A percentile compares a stretch with the other conserved stretches of the same genome.
Evolutionary conservation across 306 rosid species (phyloP).

Genomic region (Cotoneaster glaucophyllus): DNA sequence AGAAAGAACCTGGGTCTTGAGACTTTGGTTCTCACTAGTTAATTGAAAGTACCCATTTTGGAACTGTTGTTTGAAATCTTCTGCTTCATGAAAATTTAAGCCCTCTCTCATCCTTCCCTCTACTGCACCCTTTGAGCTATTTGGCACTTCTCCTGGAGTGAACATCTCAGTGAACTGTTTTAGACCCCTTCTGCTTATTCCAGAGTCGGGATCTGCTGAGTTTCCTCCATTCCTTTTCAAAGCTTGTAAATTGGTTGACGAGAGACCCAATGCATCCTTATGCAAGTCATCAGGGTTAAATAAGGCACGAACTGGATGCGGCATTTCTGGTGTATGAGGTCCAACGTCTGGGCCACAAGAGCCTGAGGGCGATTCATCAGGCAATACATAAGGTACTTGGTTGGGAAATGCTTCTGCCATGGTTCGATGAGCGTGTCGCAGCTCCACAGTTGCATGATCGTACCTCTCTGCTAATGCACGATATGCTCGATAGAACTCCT

Average conservation of each 20-base stretch:
- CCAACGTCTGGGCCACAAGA: slow-evolving; percentile 49
- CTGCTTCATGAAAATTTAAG: slow-evolving; percentile 8
- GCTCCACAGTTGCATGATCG: slow-evolving; percentile 91
- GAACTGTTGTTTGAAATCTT: slow-evolving; percentile 14
- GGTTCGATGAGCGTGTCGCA: slow-evolving; percentile 89
- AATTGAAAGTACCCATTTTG: slow-evolving; percentile 26
- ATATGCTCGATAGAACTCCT: slow-evolving; percentile 98
- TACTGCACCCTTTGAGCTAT: slow-evolving; percentile 5
- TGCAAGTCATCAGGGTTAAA: slow-evolving; percentile 47
- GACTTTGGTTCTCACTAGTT: slow-evolving; percentile 40
- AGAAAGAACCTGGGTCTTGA: slow-evolving; percentile 28
- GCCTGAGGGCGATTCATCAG: slow-evolving; percentile 60
- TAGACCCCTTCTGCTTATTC: slow-evolving; percentile 58
- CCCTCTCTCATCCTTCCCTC: slow-evolving; percentile 19
- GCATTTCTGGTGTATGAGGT: slow-evolving; percentile 53
- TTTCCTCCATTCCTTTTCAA: slow-evolving; percentile 31
- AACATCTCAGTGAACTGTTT: slow-evolving; percentile 61
- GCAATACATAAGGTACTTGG: slow-evolving; percentile 48
- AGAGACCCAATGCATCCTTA: slow-evolving; percentile 41
- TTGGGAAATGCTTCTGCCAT: slow-evolving; percentile 93
- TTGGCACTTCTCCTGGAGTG: slow-evolving; percentile 20
- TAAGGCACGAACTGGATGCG: slow-evolving; percentile 42
- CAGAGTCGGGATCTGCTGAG: slow-evolving; percentile 29
- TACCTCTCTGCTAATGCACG: slow-evolving; percentile 99
- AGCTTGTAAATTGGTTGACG: slow-evolving; percentile 32